Evolutionary conservation across 345 rosid genomes (phyloP).

Genomic region (Microthlaspi erraticum): DNA sequence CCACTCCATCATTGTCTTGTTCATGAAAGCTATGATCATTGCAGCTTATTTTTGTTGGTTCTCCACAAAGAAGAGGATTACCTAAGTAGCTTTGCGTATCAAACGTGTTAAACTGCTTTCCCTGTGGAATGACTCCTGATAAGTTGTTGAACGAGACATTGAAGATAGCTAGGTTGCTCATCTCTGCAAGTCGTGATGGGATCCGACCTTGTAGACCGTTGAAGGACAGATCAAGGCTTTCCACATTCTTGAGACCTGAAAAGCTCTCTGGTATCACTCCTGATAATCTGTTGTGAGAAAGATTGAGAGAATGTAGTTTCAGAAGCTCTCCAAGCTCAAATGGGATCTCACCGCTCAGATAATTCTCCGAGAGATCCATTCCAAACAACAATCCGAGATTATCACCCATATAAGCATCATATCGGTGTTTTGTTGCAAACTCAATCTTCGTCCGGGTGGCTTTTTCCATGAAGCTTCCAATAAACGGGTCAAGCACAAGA

Average conservation of each 20-base stretch:
- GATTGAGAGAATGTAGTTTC: constrained; percentile 19
- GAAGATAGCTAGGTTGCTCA: background rate
- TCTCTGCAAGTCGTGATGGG: background rate
- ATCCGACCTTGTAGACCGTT: background rate
- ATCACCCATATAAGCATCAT: constrained; percentile 4
- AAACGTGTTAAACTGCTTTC: constrained; percentile 22
- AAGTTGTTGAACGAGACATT: constrained; percentile 20
- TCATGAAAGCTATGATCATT: background rate
- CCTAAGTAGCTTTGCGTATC: constrained; percentile 10
- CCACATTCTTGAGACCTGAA: constrained; percentile 39
- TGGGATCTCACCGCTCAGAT: constrained; percentile 43
- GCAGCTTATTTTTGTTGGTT: background rate
- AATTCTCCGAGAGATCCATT: constrained; percentile 49
- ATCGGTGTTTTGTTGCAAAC: constrained; percentile 6
- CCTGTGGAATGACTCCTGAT: constrained; percentile 20
- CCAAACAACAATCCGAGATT: constrained; percentile 20
- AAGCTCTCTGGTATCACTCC: constrained; percentile 43
- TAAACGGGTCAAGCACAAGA: background rate
- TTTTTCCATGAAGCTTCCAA: background rate
- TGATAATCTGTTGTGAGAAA: constrained; percentile 42
- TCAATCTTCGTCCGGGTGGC: background rate
- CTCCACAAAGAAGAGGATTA: constrained; percentile 23
- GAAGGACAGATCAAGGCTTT: constrained; percentile 47
- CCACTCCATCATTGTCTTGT: background rate
- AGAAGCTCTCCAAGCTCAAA: constrained; percentile 16